Evolutionary conservation across 1,284 basidiomycete species (phyloP).

Genomic region (Cryptococcus floricola): DNA sequence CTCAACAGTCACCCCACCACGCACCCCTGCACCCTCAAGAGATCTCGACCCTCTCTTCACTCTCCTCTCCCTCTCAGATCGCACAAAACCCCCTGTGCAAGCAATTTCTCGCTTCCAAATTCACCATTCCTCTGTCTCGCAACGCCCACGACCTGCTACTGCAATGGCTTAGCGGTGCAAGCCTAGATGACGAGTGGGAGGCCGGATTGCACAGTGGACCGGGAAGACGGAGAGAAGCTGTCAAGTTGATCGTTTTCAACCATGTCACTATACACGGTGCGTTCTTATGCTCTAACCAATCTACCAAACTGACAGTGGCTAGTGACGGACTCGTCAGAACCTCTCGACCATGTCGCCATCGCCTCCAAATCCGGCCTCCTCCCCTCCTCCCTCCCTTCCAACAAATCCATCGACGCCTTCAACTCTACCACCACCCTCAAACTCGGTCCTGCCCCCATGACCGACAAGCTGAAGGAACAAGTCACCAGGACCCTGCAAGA

Average conservation of each 20-base stretch:
- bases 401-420: constrained; percentile 63
- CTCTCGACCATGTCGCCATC: constrained; percentile 62
- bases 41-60: constrained; percentile 74
- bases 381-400: constrained; percentile 61
- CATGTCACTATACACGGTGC: constrained; percentile 85
- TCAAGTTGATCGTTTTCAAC: constrained; percentile 92
- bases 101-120: constrained; percentile 78
- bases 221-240: constrained; percentile 61
- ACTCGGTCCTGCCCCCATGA: constrained; percentile 71
- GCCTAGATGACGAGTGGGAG: constrained; percentile 75
- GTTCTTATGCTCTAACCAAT: constrained; percentile 25
- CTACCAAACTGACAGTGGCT: not conserved
- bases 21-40: constrained; percentile 66
- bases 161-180: constrained; percentile 89
- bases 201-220: constrained; percentile 63
- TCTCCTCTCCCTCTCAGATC: constrained; percentile 51
- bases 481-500: constrained; percentile 60
- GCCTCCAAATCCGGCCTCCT: constrained; percentile 65
- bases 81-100: constrained; percentile 78
- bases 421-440: constrained; percentile 73
- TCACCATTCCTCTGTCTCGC: constrained; percentile 82
- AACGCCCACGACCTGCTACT: constrained; percentile 88
- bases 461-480: constrained; percentile 73
- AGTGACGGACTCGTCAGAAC: constrained; percentile 57
- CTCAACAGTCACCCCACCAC: constrained; percentile 66